phyloP scores from a whole-genome alignment of 2,329 filamentous ascomycete genomes.

The Mollisiaceae sp. region DNA sequence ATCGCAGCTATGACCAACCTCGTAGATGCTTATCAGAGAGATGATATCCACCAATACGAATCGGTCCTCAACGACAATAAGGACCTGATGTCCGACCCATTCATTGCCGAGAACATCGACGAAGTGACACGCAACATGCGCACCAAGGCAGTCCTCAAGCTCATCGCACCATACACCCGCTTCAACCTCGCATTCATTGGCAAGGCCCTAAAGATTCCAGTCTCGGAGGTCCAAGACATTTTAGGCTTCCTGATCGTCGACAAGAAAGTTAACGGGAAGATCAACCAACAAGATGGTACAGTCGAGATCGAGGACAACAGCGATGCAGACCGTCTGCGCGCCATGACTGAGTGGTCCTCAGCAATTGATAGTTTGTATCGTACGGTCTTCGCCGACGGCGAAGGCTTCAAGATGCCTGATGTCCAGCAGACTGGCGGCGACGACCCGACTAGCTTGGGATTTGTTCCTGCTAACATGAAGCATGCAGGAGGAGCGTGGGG shows the following conservation, averaged over 20 bases:
- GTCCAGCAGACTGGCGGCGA: constrained; percentile 28
- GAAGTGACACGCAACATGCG: constrained; percentile 98
- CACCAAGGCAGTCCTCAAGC: constrained; percentile 90
- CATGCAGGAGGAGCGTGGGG: neutral
- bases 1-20: constrained; percentile 97
- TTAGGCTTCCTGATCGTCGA: constrained; percentile 93
- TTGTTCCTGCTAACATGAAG: constrained; percentile 1
- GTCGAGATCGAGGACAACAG: constrained; percentile 78
- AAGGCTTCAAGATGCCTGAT: constrained; percentile 60
- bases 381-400: constrained; percentile 77
- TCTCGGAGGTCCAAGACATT: constrained; percentile 91
- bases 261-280: constrained; percentile 82
- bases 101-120: constrained; percentile 99
- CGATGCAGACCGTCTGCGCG: constrained; percentile 75
- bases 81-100: constrained; percentile 88
- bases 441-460: neutral
- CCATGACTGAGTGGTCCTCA: constrained; percentile 73
- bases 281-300: constrained; percentile 85
- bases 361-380: constrained; percentile 73
- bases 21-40: constrained; percentile 93
- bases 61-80: constrained; percentile 84
- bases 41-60: constrained; percentile 93
- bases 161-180: constrained; percentile 92
- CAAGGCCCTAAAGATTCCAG: constrained; percentile 82
- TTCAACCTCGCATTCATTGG: constrained; percentile 91